Base-by-base conservation (phyloP, 257 asterid genomes). In the Solanum infundibuliforme region DNA sequence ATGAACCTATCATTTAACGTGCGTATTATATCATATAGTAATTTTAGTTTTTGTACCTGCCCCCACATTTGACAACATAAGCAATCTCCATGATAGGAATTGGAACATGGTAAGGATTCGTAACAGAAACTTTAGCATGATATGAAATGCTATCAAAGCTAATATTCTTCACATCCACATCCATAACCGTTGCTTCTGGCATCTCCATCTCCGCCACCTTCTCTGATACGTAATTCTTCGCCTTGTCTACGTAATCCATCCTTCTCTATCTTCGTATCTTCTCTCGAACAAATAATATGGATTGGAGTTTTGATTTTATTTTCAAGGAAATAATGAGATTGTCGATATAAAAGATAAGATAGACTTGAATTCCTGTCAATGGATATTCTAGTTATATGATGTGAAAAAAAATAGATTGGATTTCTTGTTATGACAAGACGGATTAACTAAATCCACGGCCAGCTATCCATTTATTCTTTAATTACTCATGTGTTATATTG, bases 101-200 rank as follows among this genome's bases (percentile, higher is more conserved):
- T 14, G 93, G 58, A 16, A 90, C 93, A 71, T 89, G 25, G 88
- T 93, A 95, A 1, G 98, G 98, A 75, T 95, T 95, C 79, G 85
- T 87, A 35, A 95, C 94, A 73, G 91, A 85, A 25, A 95, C 81
- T 41, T 91, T 92, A 23, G 96, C 96, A 46, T 91, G 88, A 87
- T 96, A 96, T 6, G 92, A 90, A 85, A 96, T 83, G 21, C 94
- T 93, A 32, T 93, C 90, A 21, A 92, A 86, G 86, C 91, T 89
- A 5, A 95, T 89, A n/a, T 92, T 91, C 73, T 92, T 93, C 5
- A 96, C 95, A 89, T 96, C 98, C 35, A 96, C 95, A 87, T 93
- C 96, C 36, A 89, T 87, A 27, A 95, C 87, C 58, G 88, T 62
- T 3, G 96, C 98, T 88, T 95, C 97, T 58, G 98, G 98, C 92